A percentile compares a stretch with the other conserved stretches of the same genome.
Conservation (phyloP, 495 filamentous ascomycete genomes). For the Aspergillus hancockii region DNA sequence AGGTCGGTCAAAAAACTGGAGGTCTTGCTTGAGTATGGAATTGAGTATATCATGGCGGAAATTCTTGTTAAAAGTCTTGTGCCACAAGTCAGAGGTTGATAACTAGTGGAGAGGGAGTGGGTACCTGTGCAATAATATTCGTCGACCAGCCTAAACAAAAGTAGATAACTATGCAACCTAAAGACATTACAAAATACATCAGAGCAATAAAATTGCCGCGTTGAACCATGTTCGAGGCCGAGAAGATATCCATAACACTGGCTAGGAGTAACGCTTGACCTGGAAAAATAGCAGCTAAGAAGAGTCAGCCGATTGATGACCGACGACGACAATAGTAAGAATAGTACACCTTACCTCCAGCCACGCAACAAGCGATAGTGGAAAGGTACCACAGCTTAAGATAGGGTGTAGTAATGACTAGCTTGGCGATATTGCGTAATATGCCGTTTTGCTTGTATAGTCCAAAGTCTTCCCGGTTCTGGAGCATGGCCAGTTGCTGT, state of each 20-base stretch:
- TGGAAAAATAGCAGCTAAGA: slow-evolving; percentile 26
- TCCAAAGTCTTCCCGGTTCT: slow-evolving; percentile 9
- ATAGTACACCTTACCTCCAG: slow-evolving; percentile 4
- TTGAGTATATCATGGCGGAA: slow-evolving; percentile 63
- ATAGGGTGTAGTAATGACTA: slow-evolving; percentile 2
- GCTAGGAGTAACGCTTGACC: slow-evolving; percentile 30
- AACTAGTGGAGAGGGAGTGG: background rate
- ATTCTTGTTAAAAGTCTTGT: slow-evolving; percentile 31
- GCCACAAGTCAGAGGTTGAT: background rate
- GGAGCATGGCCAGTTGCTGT: background rate
- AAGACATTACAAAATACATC: slow-evolving; percentile 61
- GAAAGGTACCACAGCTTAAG: slow-evolving; percentile 2
- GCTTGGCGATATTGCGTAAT: slow-evolving; percentile 7
- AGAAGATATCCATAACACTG: slow-evolving; percentile 30
- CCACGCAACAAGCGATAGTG: slow-evolving; percentile 5
- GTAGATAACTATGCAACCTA: slow-evolving; percentile 52
- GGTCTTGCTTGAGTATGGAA: slow-evolving; percentile 55
- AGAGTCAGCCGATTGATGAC: background rate
- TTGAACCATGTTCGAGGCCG: slow-evolving; percentile 17
- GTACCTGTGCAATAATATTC: slow-evolving; percentile 41
- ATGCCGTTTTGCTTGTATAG: slow-evolving; percentile 5
- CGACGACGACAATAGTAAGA: background rate
- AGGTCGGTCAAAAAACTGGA: slow-evolving; percentile 63
- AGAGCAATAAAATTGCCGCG: slow-evolving; percentile 57
- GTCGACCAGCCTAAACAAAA: slow-evolving; percentile 55